phyloP scores from a whole-genome alignment of 805 yeast genomes.

The Starmerella powellii region DNA sequence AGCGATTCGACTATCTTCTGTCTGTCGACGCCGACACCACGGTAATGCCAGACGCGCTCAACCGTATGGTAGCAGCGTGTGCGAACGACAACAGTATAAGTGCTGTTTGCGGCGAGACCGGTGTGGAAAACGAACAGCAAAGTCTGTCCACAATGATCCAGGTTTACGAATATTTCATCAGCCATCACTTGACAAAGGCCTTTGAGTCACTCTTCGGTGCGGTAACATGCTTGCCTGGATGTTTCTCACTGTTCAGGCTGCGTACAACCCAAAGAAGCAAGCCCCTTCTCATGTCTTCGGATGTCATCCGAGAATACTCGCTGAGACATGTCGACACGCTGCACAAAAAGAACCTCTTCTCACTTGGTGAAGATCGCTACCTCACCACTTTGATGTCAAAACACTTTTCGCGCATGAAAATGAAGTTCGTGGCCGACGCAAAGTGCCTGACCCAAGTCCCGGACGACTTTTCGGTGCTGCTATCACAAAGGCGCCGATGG shows the following conservation, averaged over 20 bases:
- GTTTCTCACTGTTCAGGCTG: conserved; percentile 45
- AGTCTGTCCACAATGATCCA: conserved; percentile 51
- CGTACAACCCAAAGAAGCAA: conserved; percentile 38
- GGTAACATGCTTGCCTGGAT: conserved; percentile 58
- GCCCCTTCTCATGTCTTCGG: conserved; percentile 50
- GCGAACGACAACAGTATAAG: conserved; percentile 45
- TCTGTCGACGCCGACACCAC: conserved; percentile 57
- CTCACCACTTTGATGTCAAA: conserved; percentile 46
- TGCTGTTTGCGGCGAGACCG: conserved; percentile 55
- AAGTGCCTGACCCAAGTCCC: conserved; percentile 49
- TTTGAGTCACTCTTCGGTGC: conserved; percentile 51
- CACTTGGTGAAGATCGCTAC: conserved; percentile 52
- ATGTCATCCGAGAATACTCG: conserved; percentile 45
- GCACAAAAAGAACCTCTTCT: conserved; percentile 48
- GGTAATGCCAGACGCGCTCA: conserved; percentile 42
- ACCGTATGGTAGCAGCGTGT: conserved; percentile 47
- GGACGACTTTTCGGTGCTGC: conserved; percentile 66
- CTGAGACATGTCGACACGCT: conserved; percentile 46
- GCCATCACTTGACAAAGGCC: conserved; percentile 53
- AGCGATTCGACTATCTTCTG: conserved; percentile 42
- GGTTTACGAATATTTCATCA: conserved; percentile 52
- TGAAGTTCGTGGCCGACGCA: conserved; percentile 46
- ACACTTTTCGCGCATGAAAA: conserved; percentile 45
- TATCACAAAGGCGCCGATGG: conserved; percentile 84
- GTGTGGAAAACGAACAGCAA: conserved; percentile 42